These are phyloP conservation scores for Dothideomycetes sp. DNA, from an alignment of 2,329 filamentous ascomycete genomes.

Conservation along the genomic window DNA sequence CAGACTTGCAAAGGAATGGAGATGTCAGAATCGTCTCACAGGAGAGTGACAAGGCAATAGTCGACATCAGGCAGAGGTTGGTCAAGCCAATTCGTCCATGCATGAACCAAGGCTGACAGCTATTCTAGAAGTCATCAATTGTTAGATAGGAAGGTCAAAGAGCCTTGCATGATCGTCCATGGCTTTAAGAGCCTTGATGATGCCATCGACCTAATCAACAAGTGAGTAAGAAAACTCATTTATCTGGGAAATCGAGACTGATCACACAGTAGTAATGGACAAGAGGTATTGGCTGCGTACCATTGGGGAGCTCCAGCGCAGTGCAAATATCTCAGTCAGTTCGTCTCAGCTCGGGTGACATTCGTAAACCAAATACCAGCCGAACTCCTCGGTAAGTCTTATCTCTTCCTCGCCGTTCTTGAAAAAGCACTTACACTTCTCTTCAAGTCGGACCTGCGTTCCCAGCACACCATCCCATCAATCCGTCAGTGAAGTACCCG, in stretches of 20 bases:
- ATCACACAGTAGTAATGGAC: slow-evolving; percentile 12
- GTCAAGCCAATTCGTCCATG: not conserved
- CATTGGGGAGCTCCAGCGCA: slow-evolving; percentile 39
- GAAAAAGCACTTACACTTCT: too few relatives aligned
- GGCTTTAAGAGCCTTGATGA: slow-evolving; percentile 42
- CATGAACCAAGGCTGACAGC: not conserved
- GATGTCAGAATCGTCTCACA: slow-evolving; percentile 13
- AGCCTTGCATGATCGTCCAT: slow-evolving; percentile 35
- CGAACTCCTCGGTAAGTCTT: slow-evolving; percentile 35
- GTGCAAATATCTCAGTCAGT: slow-evolving; percentile 51
- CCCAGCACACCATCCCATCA: slow-evolving; percentile 18
- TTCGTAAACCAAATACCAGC: slow-evolving; percentile 48
- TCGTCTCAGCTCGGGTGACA: slow-evolving; percentile 37
- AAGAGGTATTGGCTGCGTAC: slow-evolving; percentile 36
- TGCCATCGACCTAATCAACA: slow-evolving; percentile 37
- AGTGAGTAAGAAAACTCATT: slow-evolving; percentile 15
- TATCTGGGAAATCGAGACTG: not conserved
- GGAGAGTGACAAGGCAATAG: slow-evolving; percentile 14
- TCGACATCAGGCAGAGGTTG: slow-evolving; percentile 14
- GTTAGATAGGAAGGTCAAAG: slow-evolving; percentile 25
- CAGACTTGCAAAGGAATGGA: slow-evolving; percentile 8
- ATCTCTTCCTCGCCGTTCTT: too few relatives aligned
- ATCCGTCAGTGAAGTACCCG: slow-evolving; percentile 28
- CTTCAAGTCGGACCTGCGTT: slow-evolving; percentile 27
- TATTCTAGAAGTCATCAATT: slow-evolving; percentile 7